Base-by-base conservation (phyloP, 1,284 basidiomycete genomes). In the Ceratobasidium sp. region DNA sequence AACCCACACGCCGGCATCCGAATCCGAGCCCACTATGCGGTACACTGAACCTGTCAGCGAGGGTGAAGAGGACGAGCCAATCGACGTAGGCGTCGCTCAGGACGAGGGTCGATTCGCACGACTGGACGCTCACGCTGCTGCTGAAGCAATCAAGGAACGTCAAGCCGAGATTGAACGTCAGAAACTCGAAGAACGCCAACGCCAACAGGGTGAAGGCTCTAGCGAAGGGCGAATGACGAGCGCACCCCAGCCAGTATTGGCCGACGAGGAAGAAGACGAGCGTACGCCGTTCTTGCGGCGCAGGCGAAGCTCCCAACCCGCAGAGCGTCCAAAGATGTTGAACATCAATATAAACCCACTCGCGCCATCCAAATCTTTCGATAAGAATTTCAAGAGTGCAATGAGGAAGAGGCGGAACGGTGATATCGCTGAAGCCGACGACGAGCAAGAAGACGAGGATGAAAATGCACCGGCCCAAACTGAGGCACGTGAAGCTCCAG, bases 41-140 rank as follows among this genome's bases (percentile, higher is more conserved):
- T 96, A 96, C 75, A 83, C 86, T 31, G 94, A 97, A 76, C 94
- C 94, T 0, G 81, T 93, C 4, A 96, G 93, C 1, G 95, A 97
- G 77, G 95, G 93, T 45, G 93, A 94, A 75, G 92, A 92, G 17
- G 93, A 96, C 69, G 91, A 92, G 73, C 85, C 83, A 56, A 86
- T 87, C 75, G 85, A 89, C 47, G 76, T 87, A 31, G 82, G 83
- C 1, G 86, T 89, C 62, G 90, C 92, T 1, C 83, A 78, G 67
- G 91, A 96, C 74, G 94, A 97, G 78, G 86, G 87, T 72, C 87
- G 86, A 71, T 86, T 90, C 50, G 89, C 90, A 1, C 89, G 93
- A 20, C 80, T 97, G 42, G 86, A 87, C 47, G 84, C 83, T 6
- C 84, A 84, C 5, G 89, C 89, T 52, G 85, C 90, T 32, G 86